Conservation (phyloP, 1,284 basidiomycete species). For the Ustilago sp. region DNA sequence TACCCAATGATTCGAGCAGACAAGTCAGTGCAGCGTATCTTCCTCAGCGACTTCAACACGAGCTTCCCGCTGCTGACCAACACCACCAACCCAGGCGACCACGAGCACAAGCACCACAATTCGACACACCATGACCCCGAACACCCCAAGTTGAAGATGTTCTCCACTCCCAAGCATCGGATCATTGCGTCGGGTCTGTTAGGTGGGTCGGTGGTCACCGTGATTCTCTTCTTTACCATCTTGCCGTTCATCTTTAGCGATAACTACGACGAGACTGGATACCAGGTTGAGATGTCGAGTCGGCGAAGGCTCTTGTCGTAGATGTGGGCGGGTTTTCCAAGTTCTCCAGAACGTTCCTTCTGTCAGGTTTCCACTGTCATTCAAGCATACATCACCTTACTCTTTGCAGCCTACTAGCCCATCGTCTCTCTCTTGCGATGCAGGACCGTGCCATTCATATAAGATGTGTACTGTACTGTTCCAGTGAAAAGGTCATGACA, state of each 20-base stretch:
- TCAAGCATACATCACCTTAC: neutral
- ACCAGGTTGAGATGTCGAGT: slow-evolving; percentile 35
- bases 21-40: slow-evolving; percentile 54
- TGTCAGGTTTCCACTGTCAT: neutral
- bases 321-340: neutral
- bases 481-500: neutral
- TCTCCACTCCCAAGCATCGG: slow-evolving; percentile 47
- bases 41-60: slow-evolving; percentile 51
- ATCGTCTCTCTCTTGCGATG: neutral
- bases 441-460: neutral
- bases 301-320: slow-evolving; percentile 27
- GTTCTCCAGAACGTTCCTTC: neutral
- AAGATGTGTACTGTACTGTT: neutral
- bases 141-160: slow-evolving; percentile 38
- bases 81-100: slow-evolving; percentile 53
- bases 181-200: slow-evolving; percentile 46
- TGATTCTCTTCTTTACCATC: slow-evolving; percentile 38
- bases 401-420: neutral
- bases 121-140: slow-evolving; percentile 12
- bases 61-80: slow-evolving; percentile 41
- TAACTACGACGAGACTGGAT: slow-evolving; percentile 31
- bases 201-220: slow-evolving; percentile 35
- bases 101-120: slow-evolving; percentile 20
- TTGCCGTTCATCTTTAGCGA: slow-evolving; percentile 38
- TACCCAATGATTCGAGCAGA: slow-evolving; percentile 65